Percentiles rank a stretch among this genome's conserved stretches.
These are phyloP conservation scores for Oemleria cerasiformis DNA, from an alignment of 306 rosid species.

Conservation along the genomic window DNA sequence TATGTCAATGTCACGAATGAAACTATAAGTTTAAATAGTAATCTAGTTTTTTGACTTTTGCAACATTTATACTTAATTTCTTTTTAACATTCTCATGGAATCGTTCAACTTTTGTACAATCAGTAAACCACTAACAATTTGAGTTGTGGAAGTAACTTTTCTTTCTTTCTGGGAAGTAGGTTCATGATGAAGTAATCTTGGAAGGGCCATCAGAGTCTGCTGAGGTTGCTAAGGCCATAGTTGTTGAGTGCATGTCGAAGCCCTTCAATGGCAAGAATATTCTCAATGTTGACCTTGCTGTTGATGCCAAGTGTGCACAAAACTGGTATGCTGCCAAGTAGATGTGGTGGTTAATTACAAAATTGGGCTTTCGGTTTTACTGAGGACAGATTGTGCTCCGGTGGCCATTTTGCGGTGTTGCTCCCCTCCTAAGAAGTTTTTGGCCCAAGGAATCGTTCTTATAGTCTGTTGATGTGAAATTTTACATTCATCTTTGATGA, in stretches of 20 bases:
- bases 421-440: not conserved
- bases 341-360: constrained; percentile 4
- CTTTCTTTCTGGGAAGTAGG: constrained; percentile 38
- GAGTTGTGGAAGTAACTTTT: constrained; percentile 17
- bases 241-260: constrained; percentile 82
- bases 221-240: constrained; percentile 80
- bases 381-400: not conserved
- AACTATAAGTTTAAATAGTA: not conserved
- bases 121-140: not conserved
- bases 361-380: not conserved
- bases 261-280: constrained; percentile 74
- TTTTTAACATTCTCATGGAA: not conserved
- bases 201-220: constrained; percentile 93
- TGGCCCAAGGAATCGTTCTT: not conserved
- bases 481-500: constrained; percentile 27
- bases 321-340: constrained; percentile 86
- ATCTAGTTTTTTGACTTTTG: not conserved
- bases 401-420: not conserved
- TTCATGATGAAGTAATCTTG: constrained; percentile 93
- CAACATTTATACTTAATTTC: not conserved
- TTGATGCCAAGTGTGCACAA: constrained; percentile 88
- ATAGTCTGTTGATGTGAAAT: constrained; percentile 24
- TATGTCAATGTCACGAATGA: not conserved
- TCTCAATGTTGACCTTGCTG: constrained; percentile 73
- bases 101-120: not conserved